phyloP scores from a whole-genome alignment of 805 yeast species.

The Schwanniomyces vanrijiae region DNA sequence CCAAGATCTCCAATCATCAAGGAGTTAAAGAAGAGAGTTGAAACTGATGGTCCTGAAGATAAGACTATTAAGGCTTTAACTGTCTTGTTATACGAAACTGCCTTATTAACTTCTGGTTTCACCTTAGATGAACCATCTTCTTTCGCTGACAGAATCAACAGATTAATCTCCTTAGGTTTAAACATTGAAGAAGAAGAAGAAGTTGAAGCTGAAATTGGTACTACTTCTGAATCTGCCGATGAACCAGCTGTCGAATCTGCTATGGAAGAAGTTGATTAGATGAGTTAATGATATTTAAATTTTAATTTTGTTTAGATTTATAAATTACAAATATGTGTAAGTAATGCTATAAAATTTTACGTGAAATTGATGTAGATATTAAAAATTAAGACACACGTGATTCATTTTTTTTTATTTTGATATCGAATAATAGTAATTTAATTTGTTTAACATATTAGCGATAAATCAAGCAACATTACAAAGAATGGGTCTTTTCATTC shows the following conservation, averaged over 20 bases:
- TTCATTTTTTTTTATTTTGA: background rate
- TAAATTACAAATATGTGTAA: background rate
- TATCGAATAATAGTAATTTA: background rate
- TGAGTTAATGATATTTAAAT: slow-evolving; percentile 1
- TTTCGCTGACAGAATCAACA: slow-evolving; percentile 96
- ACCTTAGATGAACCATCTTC: slow-evolving; percentile 97
- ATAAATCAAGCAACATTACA: background rate
- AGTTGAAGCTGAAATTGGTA: slow-evolving; percentile 43
- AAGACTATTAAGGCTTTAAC: slow-evolving; percentile 98
- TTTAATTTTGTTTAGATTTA: background rate
- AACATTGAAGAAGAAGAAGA: slow-evolving; percentile 91
- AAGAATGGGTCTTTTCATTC: slow-evolving; percentile 66
- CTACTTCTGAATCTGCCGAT: slow-evolving; percentile 46
- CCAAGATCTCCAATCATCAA: slow-evolving; percentile 93
- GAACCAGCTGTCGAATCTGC: slow-evolving; percentile 86
- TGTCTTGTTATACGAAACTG: slow-evolving; percentile 94
- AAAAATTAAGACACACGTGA: background rate
- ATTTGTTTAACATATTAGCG: background rate
- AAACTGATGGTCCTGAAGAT: slow-evolving; percentile 95
- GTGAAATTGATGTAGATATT: background rate
- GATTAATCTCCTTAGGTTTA: slow-evolving; percentile 96
- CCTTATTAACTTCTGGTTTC: slow-evolving; percentile 98
- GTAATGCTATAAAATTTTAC: background rate
- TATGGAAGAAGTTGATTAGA: slow-evolving; percentile 98
- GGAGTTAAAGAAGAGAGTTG: slow-evolving; percentile 96